Evolutionary conservation across 225 moss, liverwort and hornwort species (phyloP).

Genomic region (Rhytidiadelphus loreus): DNA sequence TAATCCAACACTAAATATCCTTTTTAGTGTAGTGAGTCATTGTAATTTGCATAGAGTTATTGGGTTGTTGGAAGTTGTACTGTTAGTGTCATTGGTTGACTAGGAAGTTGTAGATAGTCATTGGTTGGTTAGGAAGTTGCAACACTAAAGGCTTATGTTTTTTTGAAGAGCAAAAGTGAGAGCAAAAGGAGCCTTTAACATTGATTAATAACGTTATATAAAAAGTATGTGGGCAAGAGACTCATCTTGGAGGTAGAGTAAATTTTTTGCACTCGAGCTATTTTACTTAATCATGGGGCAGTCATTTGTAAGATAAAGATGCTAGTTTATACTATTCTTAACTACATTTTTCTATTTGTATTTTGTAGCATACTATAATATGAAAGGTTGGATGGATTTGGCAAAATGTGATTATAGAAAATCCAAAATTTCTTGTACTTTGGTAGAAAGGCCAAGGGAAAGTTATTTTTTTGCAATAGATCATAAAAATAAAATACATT

Average conservation of each 20-base stretch:
- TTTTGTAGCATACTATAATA: neutral
- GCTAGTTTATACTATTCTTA: rapidly evolving
- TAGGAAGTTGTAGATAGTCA: neutral
- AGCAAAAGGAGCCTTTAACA: rapidly evolving
- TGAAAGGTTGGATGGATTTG: neutral
- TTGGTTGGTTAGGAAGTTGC: neutral
- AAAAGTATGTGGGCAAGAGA: neutral
- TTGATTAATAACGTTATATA: neutral
- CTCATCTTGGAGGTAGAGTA: rapidly evolving
- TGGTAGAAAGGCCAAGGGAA: rapidly evolving
- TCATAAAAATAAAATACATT: neutral
- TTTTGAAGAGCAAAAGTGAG: too few relatives aligned
- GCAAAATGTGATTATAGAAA: too few relatives aligned
- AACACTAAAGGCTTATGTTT: rapidly evolving
- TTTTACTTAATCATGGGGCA: rapidly evolving
- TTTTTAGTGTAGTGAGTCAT: too few relatives aligned
- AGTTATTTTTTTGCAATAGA: rapidly evolving
- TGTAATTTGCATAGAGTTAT: neutral
- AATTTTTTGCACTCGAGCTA: neutral
- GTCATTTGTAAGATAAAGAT: too few relatives aligned
- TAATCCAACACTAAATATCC: too few relatives aligned
- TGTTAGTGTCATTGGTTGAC: neutral
- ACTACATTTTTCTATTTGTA: neutral
- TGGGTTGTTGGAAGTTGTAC: neutral
- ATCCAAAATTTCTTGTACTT: rapidly evolving